Evolutionary conservation across 192 early-diverging fungal genomes (phyloP).

Genomic region (Podila epicladia): DNA sequence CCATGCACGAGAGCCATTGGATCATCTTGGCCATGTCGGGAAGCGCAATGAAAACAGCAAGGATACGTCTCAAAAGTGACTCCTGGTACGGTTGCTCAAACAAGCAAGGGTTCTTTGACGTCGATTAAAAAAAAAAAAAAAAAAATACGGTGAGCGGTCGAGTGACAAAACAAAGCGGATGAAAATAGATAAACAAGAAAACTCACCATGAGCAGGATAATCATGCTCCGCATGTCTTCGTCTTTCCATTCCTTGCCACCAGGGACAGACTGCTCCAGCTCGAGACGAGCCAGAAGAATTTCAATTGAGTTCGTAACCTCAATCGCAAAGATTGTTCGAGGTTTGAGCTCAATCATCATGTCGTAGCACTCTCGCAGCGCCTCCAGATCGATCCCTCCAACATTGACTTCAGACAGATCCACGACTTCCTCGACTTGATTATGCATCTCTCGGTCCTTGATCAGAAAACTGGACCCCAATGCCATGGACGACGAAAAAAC

Average conservation of each 20-base stretch:
- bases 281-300: conserved; percentile 60
- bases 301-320: conserved; percentile 65
- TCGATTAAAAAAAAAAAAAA: conserved; percentile 29
- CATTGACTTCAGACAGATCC: not conserved
- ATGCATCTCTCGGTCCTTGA: conserved; percentile 15
- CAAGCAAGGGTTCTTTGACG: conserved; percentile 65
- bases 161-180: not conserved
- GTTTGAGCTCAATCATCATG: conserved; percentile 47
- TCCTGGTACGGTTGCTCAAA: conserved; percentile 58
- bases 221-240: conserved; percentile 44
- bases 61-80: conserved; percentile 53
- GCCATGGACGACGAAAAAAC: conserved; percentile 32
- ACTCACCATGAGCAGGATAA: conserved; percentile 46
- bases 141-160: not conserved
- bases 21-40: conserved; percentile 46
- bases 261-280: conserved; percentile 46
- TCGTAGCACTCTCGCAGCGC: conserved; percentile 45
- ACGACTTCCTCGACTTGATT: not conserved
- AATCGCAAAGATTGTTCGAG: conserved; percentile 39
- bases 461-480: conserved; percentile 38
- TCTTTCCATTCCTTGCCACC: conserved; percentile 26
- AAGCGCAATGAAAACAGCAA: conserved; percentile 53
- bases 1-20: conserved; percentile 63
- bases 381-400: conserved; percentile 48
- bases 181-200: conserved; percentile 18